These are phyloP conservation scores for Aspergillus nanangensis DNA, from an alignment of 495 filamentous ascomycete species.

Conservation along the genomic window DNA sequence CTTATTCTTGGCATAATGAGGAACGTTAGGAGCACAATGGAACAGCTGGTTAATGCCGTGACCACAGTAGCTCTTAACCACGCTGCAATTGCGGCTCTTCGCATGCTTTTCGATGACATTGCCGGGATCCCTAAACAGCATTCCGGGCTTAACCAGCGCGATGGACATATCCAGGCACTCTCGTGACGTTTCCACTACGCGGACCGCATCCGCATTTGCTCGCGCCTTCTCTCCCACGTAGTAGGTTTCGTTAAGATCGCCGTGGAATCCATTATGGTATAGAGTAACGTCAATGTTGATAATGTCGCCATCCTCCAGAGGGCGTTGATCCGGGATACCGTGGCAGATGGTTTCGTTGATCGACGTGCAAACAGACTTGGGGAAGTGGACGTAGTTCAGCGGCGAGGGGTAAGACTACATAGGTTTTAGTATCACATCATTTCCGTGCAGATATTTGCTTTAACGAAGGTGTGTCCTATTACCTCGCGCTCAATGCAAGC, in stretches of 20 bases:
- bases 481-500: slow-evolving; percentile 92
- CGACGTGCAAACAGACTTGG: slow-evolving; percentile 96
- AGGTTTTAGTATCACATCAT: slow-evolving; percentile 14
- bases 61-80: slow-evolving; percentile 85
- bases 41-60: slow-evolving; percentile 85
- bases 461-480: slow-evolving; percentile 5
- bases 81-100: slow-evolving; percentile 71
- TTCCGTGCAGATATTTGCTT: not conserved
- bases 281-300: slow-evolving; percentile 86
- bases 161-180: slow-evolving; percentile 82
- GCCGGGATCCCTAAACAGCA: slow-evolving; percentile 78
- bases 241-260: slow-evolving; percentile 89
- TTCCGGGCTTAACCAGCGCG: slow-evolving; percentile 79
- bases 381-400: slow-evolving; percentile 93
- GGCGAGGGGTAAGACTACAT: slow-evolving; percentile 91
- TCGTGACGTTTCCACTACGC: slow-evolving; percentile 79
- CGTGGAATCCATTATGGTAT: slow-evolving; percentile 84
- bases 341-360: slow-evolving; percentile 96
- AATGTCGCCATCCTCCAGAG: slow-evolving; percentile 79
- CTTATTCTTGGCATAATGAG: slow-evolving; percentile 90
- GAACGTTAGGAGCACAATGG: slow-evolving; percentile 79
- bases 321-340: slow-evolving; percentile 79
- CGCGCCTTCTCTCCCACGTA: slow-evolving; percentile 76
- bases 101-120: slow-evolving; percentile 83
- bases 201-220: slow-evolving; percentile 70